Base-by-base conservation (phyloP, 2,329 filamentous ascomycete species). In the Alternaria angustiovoidea region DNA sequence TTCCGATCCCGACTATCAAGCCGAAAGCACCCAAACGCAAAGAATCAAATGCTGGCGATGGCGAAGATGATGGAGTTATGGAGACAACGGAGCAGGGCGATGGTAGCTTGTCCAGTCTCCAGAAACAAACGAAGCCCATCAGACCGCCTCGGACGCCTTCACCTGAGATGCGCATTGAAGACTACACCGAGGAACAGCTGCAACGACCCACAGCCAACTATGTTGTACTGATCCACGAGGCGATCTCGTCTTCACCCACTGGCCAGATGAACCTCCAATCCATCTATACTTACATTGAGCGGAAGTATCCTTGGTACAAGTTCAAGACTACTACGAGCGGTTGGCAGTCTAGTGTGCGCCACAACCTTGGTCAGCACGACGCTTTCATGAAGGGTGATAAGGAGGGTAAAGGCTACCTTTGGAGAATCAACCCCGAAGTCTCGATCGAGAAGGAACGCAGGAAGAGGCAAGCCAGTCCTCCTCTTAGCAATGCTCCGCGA, bases 101-200 rank as follows among this genome's bases (percentile, higher is more conserved):
- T 47, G 67, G 68, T 28, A 63, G 57, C 14, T 48, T 66, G 20
- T 41, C 64, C 4, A 80, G 81, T 47, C 84, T 85, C 28, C 78
- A 75, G 58, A 81, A 80, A 53, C 74, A 78, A 38, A 78, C 81
- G 59, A 87, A 87, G 65, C 82, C 83, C 18, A 66, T 67, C 48
- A 77, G 76, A 47, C 77, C 78, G 11, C 84, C 84, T 24, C 82
- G 83, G 41, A 88, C 87, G 16, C 87, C 86, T 1, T 89, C 87
- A 7, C 88, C 88, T 1, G 85, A 87, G 65, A 88, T 88, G 76
- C 84, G 86, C 12, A 82, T 86, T 42, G 85, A 85, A 52, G 89
- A 90, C 68, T 84, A 90, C 74, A 92, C 90, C 1, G 87, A 89
- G 36, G 91, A 93, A 71, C 89, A 93, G 78, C 82, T 93, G 51